Evolutionary conservation across 1,284 basidiomycete genomes (phyloP).

Genomic region (Apiotrichum porosum): DNA sequence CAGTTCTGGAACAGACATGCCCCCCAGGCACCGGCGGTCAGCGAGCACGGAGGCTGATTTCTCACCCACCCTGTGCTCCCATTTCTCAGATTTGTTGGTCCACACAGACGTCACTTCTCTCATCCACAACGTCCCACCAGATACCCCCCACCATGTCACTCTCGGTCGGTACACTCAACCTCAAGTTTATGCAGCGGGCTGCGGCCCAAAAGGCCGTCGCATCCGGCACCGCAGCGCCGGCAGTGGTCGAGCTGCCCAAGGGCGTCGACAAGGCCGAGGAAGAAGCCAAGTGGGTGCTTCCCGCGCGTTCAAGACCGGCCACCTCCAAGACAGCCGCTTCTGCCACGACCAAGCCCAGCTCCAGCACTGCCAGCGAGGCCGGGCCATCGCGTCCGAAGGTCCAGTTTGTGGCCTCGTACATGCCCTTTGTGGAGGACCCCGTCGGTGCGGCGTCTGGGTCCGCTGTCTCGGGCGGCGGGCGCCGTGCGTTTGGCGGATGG

Average conservation of each 20-base stretch:
- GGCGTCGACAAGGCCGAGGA: constrained; percentile 10
- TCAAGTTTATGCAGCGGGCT: constrained; percentile 48
- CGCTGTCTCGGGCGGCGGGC: constrained; percentile 12
- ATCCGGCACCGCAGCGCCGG: neutral
- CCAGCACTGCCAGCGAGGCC: neutral
- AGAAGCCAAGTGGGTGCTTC: constrained; percentile 26
- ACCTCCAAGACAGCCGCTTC: neutral
- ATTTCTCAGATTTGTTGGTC: neutral
- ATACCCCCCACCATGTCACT: constrained; percentile 26
- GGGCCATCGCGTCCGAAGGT: constrained; percentile 12
- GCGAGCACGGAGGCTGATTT: neutral
- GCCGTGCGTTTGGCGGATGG: constrained; percentile 26
- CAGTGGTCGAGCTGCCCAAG: neutral
- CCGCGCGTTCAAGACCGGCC: constrained; percentile 12
- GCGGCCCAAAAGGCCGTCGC: constrained; percentile 19
- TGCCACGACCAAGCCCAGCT: neutral
- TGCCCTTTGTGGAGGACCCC: constrained; percentile 30
- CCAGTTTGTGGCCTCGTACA: constrained; percentile 29
- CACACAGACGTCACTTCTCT: neutral
- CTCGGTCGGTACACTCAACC: constrained; percentile 40
- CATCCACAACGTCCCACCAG: neutral
- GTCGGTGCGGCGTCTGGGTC: too few relatives aligned
- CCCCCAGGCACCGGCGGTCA: neutral
- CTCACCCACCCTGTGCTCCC: too few relatives aligned
- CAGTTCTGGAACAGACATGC: too few relatives aligned